A percentile compares a stretch with the other conserved stretches of the same genome.
These are phyloP conservation scores for Polygonum maritimum DNA, from an alignment of 148 eudicot genomes.

Conservation along the genomic window DNA sequence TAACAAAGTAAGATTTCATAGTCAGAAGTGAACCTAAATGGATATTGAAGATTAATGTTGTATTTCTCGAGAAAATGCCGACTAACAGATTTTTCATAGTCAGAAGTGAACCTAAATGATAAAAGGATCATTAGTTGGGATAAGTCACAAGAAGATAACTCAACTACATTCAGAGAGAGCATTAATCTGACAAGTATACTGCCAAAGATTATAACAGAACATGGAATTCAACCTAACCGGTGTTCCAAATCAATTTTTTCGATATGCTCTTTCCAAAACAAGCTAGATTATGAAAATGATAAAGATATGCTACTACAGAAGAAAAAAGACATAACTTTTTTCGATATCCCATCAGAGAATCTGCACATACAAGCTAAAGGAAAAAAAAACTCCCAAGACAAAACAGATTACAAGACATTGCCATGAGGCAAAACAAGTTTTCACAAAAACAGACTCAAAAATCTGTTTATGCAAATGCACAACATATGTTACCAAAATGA, in stretches of 20 bases:
- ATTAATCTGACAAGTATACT: no score
- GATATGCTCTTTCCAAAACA: background rate
- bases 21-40: background rate
- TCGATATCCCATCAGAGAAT: no score
- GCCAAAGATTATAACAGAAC: no score
- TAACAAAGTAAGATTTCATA: background rate
- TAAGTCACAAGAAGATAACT: background rate
- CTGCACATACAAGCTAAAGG: no score
- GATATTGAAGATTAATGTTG: constrained; percentile 21
- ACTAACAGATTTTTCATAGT: constrained; percentile 32
- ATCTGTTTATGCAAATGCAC: background rate
- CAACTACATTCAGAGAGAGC: background rate
- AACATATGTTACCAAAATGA: no score
- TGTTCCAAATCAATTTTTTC: background rate
- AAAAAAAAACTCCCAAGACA: no score
- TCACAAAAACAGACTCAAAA: background rate
- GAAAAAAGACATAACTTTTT: no score
- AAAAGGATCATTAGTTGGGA: background rate
- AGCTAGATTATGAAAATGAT: no score
- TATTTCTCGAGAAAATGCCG: constrained; percentile 46
- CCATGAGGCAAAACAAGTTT: background rate
- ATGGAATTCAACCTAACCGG: background rate
- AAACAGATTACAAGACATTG: background rate
- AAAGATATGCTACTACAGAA: no score
- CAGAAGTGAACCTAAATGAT: constrained; percentile 5